phyloP scores from a whole-genome alignment of 495 filamentous ascomycete species.

The Poronia punctata region DNA sequence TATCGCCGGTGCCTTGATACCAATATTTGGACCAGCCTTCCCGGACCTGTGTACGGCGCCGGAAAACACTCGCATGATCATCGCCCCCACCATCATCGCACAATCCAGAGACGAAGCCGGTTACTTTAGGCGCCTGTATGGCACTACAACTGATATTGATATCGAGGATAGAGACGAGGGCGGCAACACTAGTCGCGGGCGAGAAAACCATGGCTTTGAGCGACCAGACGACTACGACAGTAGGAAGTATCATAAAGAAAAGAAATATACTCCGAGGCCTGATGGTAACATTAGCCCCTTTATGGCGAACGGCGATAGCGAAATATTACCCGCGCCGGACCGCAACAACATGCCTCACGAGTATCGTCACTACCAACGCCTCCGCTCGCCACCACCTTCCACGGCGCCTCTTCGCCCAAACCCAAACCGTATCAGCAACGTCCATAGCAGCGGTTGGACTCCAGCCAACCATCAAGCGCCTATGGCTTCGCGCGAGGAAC shows the following conservation, averaged over 20 bases:
- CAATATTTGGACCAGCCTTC: slow-evolving; percentile 80
- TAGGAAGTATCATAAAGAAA: slow-evolving; percentile 15
- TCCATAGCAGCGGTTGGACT: slow-evolving; percentile 16
- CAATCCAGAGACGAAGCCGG: slow-evolving; percentile 48
- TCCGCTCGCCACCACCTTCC: slow-evolving; percentile 1
- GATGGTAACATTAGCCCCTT: slow-evolving; percentile 25
- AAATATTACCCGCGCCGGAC: slow-evolving; percentile 23
- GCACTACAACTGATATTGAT: slow-evolving; percentile 8
- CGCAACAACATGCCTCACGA: slow-evolving; percentile 18
- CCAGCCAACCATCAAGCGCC: too few relatives aligned
- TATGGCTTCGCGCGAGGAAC: too few relatives aligned
- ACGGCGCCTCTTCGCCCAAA: slow-evolving; percentile 11
- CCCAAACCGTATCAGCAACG: slow-evolving; percentile 1
- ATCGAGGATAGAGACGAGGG: background rate
- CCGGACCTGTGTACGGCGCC: slow-evolving; percentile 58
- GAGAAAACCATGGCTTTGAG: slow-evolving; percentile 13
- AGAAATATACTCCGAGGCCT: slow-evolving; percentile 8
- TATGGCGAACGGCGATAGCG: slow-evolving; percentile 30
- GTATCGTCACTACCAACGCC: background rate
- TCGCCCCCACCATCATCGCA: slow-evolving; percentile 53
- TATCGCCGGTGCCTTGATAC: slow-evolving; percentile 78
- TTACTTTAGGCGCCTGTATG: slow-evolving; percentile 34
- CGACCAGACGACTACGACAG: slow-evolving; percentile 11
- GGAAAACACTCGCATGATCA: slow-evolving; percentile 59
- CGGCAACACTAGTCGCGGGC: slow-evolving; percentile 10